phyloP scores from a whole-genome alignment of 441 rosid species.

The Bocquillonia castaneifolia region DNA sequence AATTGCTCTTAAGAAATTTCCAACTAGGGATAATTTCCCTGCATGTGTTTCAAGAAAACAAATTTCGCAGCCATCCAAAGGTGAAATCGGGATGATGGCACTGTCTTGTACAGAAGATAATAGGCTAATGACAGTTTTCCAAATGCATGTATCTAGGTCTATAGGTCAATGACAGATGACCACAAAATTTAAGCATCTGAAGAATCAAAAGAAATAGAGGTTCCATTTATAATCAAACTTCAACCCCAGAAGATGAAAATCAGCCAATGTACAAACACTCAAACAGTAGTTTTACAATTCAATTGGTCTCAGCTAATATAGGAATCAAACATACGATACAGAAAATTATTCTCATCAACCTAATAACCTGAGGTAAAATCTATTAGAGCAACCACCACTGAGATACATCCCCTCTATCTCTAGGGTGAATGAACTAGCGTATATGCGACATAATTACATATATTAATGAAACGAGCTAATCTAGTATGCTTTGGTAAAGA shows the following conservation, averaged over 20 bases:
- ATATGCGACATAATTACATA: too few relatives aligned
- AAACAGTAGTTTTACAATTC: too few relatives aligned
- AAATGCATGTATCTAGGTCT: not conserved
- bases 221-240: not conserved
- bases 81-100: not conserved
- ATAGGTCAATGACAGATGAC: not conserved
- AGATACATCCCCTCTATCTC: too few relatives aligned
- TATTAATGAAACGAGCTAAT: too few relatives aligned
- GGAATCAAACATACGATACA: too few relatives aligned
- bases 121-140: not conserved
- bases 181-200: not conserved
- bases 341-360: too few relatives aligned
- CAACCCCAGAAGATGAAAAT: not conserved
- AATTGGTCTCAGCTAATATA: too few relatives aligned
- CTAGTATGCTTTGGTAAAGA: too few relatives aligned
- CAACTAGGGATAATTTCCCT: too few relatives aligned
- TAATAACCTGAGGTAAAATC: not conserved
- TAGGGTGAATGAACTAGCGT: too few relatives aligned
- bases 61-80: not conserved
- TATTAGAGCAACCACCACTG: too few relatives aligned
- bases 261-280: not conserved
- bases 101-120: not conserved
- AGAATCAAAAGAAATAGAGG: not conserved
- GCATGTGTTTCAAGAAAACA: not conserved
- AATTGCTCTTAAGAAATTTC: not conserved